Conservation (phyloP, 192 early-diverging fungal species). For the Coemansia sp. region DNA sequence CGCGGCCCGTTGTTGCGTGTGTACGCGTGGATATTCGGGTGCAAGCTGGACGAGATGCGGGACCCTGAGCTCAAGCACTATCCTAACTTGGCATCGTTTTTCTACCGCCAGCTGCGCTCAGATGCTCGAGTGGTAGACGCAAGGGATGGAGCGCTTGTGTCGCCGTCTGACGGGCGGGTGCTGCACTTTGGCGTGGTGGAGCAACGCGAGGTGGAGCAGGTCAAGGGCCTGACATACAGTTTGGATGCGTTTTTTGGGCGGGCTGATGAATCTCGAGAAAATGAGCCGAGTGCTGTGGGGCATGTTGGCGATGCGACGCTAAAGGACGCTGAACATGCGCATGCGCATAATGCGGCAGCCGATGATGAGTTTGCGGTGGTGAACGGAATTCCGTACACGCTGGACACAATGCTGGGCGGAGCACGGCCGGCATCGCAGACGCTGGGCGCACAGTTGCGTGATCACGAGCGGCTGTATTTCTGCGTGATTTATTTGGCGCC, state of each 20-base stretch:
- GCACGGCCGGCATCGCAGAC: constrained; percentile 42
- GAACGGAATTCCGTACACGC: constrained; percentile 81
- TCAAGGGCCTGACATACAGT: constrained; percentile 93
- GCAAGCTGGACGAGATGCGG: constrained; percentile 92
- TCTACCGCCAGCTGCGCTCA: constrained; percentile 85
- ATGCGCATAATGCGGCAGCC: constrained; percentile 64
- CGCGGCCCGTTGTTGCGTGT: constrained; percentile 71
- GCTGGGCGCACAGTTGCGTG: constrained; percentile 51
- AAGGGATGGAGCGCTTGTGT: constrained; percentile 59
- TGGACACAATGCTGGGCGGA: constrained; percentile 70
- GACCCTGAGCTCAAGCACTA: constrained; percentile 77
- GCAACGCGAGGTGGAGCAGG: constrained; percentile 78
- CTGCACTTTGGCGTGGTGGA: constrained; percentile 86
- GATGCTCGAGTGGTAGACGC: constrained; percentile 68
- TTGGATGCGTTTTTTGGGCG: constrained; percentile 84
- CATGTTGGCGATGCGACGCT: constrained; percentile 52
- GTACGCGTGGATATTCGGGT: constrained; percentile 86
- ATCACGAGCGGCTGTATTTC: constrained; percentile 81
- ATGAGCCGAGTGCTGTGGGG: neutral
- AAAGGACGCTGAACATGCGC: constrained; percentile 38
- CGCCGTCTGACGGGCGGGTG: constrained; percentile 87
- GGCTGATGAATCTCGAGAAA: constrained; percentile 13
- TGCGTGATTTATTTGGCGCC: constrained; percentile 95
- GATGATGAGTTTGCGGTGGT: constrained; percentile 86
- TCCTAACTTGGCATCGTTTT: constrained; percentile 86